Conservation (phyloP, 2,329 filamentous ascomycete species). For the Colletotrichum eleusines region DNA sequence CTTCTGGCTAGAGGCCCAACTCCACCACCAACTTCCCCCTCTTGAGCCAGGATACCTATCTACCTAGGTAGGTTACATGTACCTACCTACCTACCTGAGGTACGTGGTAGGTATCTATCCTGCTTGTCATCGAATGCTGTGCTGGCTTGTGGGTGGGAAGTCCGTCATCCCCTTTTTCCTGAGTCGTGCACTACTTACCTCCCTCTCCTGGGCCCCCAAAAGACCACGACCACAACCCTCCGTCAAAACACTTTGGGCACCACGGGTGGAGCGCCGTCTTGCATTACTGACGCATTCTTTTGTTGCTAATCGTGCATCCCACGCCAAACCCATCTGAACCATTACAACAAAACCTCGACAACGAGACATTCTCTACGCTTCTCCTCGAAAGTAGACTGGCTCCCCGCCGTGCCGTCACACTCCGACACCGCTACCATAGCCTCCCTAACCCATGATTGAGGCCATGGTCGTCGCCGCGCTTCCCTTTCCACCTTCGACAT, state of each 20-base stretch:
- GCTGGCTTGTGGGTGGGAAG: too few species aligned
- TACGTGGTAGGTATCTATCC: too few species aligned
- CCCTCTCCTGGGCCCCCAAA: not conserved
- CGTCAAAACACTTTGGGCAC: constrained; percentile 23
- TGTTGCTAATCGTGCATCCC: constrained; percentile 19
- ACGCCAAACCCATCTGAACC: constrained; percentile 16
- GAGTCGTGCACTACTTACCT: constrained; percentile 29
- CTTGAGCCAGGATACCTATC: constrained; percentile 1
- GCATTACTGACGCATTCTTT: constrained; percentile 26
- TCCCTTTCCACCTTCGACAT: constrained; percentile 35
- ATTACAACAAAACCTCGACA: constrained; percentile 7
- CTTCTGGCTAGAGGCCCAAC: constrained; percentile 30
- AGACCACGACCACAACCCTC: not conserved
- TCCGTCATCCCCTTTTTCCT: constrained; percentile 37
- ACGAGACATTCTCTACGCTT: constrained; percentile 13
- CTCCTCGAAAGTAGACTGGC: constrained; percentile 16
- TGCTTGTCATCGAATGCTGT: too few species aligned
- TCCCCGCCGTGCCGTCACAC: constrained; percentile 14
- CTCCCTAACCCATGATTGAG: constrained; percentile 38
- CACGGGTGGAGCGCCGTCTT: constrained; percentile 13
- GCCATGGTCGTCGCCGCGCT: constrained; percentile 37
- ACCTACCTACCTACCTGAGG: too few species aligned
- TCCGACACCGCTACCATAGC: constrained; percentile 30
- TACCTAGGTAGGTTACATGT: too few species aligned
- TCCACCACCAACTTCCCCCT: constrained; percentile 32